phyloP scores from a whole-genome alignment of 257 asterid genomes.

The Solanum peruvianum region DNA sequence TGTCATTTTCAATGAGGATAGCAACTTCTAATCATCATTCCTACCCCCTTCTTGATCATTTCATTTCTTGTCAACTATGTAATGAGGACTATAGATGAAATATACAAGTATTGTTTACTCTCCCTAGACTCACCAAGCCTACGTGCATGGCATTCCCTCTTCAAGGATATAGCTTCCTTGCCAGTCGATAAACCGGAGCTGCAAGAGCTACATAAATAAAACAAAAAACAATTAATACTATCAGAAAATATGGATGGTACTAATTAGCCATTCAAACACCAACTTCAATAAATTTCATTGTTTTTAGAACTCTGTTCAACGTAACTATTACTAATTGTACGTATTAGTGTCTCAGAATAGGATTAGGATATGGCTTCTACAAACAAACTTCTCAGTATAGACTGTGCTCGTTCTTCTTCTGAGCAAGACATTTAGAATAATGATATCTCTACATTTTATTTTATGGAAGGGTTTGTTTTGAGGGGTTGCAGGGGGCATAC shows the following conservation, averaged over 20 bases:
- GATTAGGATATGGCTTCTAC: not conserved
- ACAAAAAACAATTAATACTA: not conserved
- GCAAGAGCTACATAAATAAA: constrained; percentile 47
- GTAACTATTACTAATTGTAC: not conserved
- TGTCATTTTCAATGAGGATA: not conserved
- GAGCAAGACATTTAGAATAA: not conserved
- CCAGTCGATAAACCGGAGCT: constrained; percentile 50
- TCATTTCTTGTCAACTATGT: not conserved
- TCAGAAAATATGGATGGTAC: not conserved
- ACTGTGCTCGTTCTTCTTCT: not conserved
- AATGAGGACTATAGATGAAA: not conserved
- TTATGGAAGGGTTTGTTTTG: not conserved
- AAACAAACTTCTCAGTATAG: not conserved
- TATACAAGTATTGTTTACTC: not conserved
- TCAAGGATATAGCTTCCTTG: constrained; percentile 47
- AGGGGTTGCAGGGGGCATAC: not conserved
- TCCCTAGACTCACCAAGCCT: constrained; percentile 46
- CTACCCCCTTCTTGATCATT: not conserved
- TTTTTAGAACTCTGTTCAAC: not conserved
- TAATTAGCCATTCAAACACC: not conserved
- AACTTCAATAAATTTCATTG: not conserved
- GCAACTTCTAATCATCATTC: not conserved
- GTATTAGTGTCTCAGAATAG: not conserved
- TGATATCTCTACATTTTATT: not conserved
- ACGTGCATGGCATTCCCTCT: constrained; percentile 48